Conservation (phyloP, 2,329 filamentous ascomycete species). For the Epichloe gansuensis region DNA sequence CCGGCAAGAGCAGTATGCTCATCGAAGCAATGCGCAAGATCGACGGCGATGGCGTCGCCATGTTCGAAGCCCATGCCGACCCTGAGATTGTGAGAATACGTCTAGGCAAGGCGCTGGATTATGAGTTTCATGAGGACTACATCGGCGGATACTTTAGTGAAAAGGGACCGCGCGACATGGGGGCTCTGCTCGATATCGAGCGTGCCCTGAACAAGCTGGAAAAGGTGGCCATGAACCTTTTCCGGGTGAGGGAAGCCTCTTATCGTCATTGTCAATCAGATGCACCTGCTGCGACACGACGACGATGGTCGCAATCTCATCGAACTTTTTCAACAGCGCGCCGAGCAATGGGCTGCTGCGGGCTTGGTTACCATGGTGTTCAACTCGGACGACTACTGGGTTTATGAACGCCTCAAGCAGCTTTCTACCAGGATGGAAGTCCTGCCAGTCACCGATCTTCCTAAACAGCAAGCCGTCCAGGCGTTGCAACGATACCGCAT, state of each 20-base stretch:
- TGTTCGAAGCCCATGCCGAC: slow-evolving; percentile 95
- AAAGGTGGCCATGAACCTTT: slow-evolving; percentile 72
- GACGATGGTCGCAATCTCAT: slow-evolving; percentile 87
- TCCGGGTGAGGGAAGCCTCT: slow-evolving; percentile 54
- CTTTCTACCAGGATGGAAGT: slow-evolving; percentile 93
- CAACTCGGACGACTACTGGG: slow-evolving; percentile 97
- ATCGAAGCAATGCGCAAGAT: slow-evolving; percentile 90
- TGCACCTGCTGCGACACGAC: slow-evolving; percentile 82
- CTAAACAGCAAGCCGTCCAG: slow-evolving; percentile 62
- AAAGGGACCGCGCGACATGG: slow-evolving; percentile 80
- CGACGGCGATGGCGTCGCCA: slow-evolving; percentile 76
- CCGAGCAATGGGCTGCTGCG: slow-evolving; percentile 90
- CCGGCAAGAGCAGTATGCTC: slow-evolving; percentile 93
- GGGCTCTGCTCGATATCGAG: slow-evolving; percentile 87
- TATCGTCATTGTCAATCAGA: slow-evolving; percentile 88
- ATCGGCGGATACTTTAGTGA: slow-evolving; percentile 96
- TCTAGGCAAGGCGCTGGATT: slow-evolving; percentile 87
- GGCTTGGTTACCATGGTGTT: slow-evolving; percentile 87
- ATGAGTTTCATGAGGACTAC: slow-evolving; percentile 95
- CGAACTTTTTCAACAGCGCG: slow-evolving; percentile 87
- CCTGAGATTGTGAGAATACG: slow-evolving; percentile 89
- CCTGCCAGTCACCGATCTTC: slow-evolving; percentile 71
- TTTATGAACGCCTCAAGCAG: slow-evolving; percentile 88
- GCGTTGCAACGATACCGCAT: slow-evolving; percentile 71
- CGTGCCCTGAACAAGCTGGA: slow-evolving; percentile 95